Percentiles rank a stretch among this genome's conserved stretches.
phyloP scores from a whole-genome alignment of 2,329 filamentous ascomycete genomes.

The Neocatenulostroma microsporum region DNA sequence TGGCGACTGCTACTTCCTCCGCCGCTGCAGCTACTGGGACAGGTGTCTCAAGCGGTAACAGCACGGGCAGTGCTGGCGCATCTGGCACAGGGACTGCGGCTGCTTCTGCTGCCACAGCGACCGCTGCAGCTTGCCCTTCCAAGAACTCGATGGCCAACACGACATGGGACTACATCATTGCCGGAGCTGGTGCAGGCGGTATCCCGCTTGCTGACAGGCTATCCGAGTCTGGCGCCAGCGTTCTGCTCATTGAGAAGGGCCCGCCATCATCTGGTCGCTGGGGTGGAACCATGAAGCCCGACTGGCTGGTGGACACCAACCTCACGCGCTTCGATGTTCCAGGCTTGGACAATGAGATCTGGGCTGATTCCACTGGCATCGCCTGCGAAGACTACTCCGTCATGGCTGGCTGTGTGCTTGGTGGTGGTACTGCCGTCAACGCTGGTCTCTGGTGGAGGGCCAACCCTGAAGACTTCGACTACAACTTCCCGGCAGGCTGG shows the following conservation, averaged over 20 bases:
- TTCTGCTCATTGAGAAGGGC: constrained; percentile 49
- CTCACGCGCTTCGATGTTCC: constrained; percentile 65
- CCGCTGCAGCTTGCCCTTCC: constrained; percentile 19
- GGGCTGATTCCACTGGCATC: constrained; percentile 54
- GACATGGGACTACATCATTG: constrained; percentile 56
- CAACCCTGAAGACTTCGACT: constrained; percentile 59
- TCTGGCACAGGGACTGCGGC: constrained; percentile 7
- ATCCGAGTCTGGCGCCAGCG: constrained; percentile 56
- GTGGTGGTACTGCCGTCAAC: constrained; percentile 60
- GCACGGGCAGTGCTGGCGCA: constrained; percentile 1
- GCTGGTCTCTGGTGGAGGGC: constrained; percentile 62
- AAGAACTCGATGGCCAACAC: constrained; percentile 30
- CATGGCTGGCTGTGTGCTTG: constrained; percentile 64
- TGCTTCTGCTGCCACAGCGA: constrained; percentile 15
- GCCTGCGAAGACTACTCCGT: constrained; percentile 61
- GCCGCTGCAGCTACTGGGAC: constrained; percentile 33
- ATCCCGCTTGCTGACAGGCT: constrained; percentile 54
- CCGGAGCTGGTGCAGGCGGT: constrained; percentile 55
- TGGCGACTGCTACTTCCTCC: constrained; percentile 25
- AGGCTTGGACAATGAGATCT: constrained; percentile 63
- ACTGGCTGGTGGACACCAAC: constrained; percentile 55
- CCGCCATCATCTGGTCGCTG: constrained; percentile 55
- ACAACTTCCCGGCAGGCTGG: constrained; percentile 66
- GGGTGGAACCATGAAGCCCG: constrained; percentile 52
- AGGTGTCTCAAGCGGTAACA: constrained; percentile 5